Evolutionary conservation across 2,329 filamentous ascomycete genomes (phyloP).

Genomic region (Malbranchea zuffiana): DNA sequence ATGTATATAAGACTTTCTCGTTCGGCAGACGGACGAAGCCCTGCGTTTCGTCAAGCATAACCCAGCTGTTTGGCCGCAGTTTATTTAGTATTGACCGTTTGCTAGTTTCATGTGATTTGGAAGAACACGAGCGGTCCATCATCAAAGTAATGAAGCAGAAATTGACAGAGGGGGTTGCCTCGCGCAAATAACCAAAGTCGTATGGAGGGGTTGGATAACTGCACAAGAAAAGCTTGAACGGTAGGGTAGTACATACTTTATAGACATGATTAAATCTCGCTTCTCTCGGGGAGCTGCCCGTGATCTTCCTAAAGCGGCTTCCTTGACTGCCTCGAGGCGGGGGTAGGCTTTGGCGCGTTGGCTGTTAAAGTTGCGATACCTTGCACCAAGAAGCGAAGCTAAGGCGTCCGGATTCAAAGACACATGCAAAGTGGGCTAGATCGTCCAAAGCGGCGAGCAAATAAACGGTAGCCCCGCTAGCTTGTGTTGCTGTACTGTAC

Average conservation of each 20-base stretch:
- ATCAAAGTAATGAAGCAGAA: background rate
- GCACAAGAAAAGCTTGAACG: too few species aligned
- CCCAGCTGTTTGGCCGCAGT: constrained; percentile 53
- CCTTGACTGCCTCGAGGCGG: background rate
- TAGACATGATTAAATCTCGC: constrained; percentile 25
- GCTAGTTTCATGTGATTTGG: constrained; percentile 7
- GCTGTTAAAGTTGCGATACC: background rate
- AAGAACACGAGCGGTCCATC: constrained; percentile 5
- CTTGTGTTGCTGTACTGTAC: background rate
- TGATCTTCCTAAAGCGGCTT: background rate
- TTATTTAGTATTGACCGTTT: constrained; percentile 16
- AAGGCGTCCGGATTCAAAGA: constrained; percentile 1
- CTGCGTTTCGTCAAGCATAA: constrained; percentile 67
- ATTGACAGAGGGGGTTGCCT: background rate
- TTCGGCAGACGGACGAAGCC: constrained; percentile 75
- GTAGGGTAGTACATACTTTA: constrained; percentile 27
- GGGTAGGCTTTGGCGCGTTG: background rate
- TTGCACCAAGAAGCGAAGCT: constrained; percentile 8
- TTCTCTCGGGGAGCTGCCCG: background rate
- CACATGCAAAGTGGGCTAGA: constrained; percentile 2
- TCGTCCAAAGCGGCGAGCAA: background rate
- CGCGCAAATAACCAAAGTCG: constrained; percentile 3
- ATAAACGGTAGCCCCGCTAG: background rate
- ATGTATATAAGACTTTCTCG: constrained; percentile 71
- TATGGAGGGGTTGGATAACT: constrained; percentile 6